These are phyloP conservation scores for Talaromyces sp. DNA, from an alignment of 2,329 filamentous ascomycete genomes.

Conservation along the genomic window DNA sequence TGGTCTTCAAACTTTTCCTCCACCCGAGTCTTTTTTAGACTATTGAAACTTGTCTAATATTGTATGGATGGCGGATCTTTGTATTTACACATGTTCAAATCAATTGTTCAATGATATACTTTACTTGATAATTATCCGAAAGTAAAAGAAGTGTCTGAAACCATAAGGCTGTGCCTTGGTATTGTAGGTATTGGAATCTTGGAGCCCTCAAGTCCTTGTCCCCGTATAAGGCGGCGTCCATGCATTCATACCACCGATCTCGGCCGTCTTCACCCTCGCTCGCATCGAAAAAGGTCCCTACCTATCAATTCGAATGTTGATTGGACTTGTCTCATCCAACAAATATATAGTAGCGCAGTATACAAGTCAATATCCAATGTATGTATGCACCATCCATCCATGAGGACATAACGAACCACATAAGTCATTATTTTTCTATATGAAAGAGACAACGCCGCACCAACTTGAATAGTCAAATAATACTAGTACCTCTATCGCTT, in stretches of 20 bases:
- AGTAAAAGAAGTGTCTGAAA: too few species aligned
- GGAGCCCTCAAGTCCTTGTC: too few species aligned
- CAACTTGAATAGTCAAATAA: background rate
- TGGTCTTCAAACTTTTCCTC: conserved; percentile 7
- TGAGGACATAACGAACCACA: conserved; percentile 4
- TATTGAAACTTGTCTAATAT: conserved; percentile 19
- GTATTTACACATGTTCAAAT: conserved; percentile 26
- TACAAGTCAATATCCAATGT: too few species aligned
- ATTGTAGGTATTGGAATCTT: too few species aligned
- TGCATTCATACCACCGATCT: too few species aligned
- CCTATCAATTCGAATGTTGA: too few species aligned
- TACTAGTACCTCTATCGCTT: conserved; percentile 57
- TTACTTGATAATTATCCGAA: too few species aligned
- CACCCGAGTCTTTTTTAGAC: conserved; percentile 17
- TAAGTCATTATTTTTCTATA: conserved; percentile 17
- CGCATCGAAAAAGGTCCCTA: too few species aligned
- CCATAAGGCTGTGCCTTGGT: too few species aligned
- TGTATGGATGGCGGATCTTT: conserved; percentile 25
- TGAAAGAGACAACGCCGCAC: background rate
- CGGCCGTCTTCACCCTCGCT: too few species aligned
- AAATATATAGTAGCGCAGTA: background rate
- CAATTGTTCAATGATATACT: conserved; percentile 7
- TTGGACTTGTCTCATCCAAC: too few species aligned
- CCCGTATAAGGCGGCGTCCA: too few species aligned
- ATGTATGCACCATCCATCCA: background rate